Evolutionary conservation across 176 grass and related monocot genomes (phyloP).

Genomic region (Typha latifolia): DNA sequence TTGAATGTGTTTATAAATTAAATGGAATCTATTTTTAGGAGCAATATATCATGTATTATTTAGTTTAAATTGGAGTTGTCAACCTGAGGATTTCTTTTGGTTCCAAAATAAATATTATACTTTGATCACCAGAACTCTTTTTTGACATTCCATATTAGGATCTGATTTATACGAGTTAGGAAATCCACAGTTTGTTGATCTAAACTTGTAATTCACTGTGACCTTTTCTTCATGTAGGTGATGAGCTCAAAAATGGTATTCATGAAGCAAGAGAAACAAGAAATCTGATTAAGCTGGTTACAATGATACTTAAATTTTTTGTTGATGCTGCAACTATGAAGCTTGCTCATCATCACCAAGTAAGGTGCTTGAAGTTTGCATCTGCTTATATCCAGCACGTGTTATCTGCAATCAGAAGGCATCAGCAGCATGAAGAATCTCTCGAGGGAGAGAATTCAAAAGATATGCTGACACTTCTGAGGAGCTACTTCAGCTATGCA

Average conservation of each 20-base stretch:
- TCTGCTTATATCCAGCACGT: conserved; percentile 48
- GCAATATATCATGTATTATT: not conserved
- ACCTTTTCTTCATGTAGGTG: conserved; percentile 32
- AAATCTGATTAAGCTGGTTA: conserved; percentile 44
- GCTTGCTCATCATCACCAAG: conserved; percentile 35
- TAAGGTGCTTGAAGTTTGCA: conserved; percentile 53
- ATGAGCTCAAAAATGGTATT: conserved; percentile 5
- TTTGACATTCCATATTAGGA: not conserved
- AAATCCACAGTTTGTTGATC: not conserved
- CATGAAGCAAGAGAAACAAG: conserved; percentile 27
- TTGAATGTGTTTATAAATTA: conserved; percentile 1
- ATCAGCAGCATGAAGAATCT: conserved; percentile 25
- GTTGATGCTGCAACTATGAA: conserved; percentile 43
- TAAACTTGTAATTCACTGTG: conserved; percentile 11
- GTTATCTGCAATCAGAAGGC: conserved; percentile 36
- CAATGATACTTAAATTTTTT: conserved; percentile 61
- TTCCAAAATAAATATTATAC: not conserved
- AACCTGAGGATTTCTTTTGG: not conserved
- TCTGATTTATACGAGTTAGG: not conserved
- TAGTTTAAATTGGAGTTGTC: not conserved
- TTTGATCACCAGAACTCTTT: not conserved
- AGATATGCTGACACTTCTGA: conserved; percentile 41
- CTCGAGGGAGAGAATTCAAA: conserved; percentile 49
- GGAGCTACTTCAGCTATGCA: conserved; percentile 73
- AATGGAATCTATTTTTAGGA: not conserved